phyloP scores from a whole-genome alignment of 2,329 filamentous ascomycete species.

The Xylariaceae sp. region DNA sequence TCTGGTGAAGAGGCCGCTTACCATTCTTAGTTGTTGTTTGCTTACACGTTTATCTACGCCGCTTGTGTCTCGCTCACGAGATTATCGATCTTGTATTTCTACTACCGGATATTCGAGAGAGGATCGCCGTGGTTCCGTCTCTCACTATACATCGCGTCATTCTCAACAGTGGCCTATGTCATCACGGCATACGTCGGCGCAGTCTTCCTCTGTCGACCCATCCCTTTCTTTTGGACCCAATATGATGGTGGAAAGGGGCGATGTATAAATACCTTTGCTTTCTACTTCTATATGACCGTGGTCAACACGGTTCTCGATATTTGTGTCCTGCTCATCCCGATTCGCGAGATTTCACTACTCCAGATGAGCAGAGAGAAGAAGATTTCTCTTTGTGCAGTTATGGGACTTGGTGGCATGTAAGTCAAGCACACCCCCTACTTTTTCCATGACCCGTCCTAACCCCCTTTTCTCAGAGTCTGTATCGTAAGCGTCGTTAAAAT shows the following conservation, averaged over 20 bases:
- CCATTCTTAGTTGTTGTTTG: constrained; percentile 25
- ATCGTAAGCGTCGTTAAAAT: constrained; percentile 29
- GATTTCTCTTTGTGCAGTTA: constrained; percentile 27
- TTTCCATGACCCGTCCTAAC: not conserved
- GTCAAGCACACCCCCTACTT: not conserved
- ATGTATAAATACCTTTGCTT: constrained; percentile 27
- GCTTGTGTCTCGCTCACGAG: constrained; percentile 30
- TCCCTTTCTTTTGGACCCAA: constrained; percentile 25
- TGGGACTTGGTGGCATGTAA: constrained; percentile 31
- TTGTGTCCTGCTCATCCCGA: constrained; percentile 29
- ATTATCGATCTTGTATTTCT: constrained; percentile 31
- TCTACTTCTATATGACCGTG: constrained; percentile 27
- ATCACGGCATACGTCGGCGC: constrained; percentile 24
- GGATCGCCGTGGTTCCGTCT: constrained; percentile 24
- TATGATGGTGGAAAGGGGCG: constrained; percentile 21
- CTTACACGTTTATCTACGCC: constrained; percentile 31
- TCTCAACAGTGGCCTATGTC: constrained; percentile 26
- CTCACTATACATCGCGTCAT: constrained; percentile 20
- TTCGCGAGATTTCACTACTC: constrained; percentile 28
- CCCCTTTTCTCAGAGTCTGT: constrained; percentile 23
- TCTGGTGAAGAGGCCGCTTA: not conserved
- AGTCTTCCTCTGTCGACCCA: constrained; percentile 22
- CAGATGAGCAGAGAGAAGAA: constrained; percentile 29
- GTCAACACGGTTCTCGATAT: constrained; percentile 30
- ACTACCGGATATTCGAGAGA: constrained; percentile 31